phyloP scores from a whole-genome alignment of 2,329 filamentous ascomycete genomes.

The Ophioceras dolichostomum region DNA sequence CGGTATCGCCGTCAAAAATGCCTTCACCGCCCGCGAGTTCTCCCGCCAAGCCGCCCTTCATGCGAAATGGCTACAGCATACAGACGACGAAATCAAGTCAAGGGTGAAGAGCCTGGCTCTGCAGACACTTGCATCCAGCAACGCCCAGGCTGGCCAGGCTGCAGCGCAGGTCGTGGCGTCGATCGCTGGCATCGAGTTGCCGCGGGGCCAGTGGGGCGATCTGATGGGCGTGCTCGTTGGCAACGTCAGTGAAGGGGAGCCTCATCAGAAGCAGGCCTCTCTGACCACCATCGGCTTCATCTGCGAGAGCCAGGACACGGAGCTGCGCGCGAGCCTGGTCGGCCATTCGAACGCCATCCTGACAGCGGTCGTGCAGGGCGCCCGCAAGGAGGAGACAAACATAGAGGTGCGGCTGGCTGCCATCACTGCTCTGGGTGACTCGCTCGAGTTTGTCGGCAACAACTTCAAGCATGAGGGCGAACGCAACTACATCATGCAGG shows the following conservation, averaged over 20 bases:
- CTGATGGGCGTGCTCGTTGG: conserved; percentile 81
- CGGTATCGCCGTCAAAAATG: conserved; percentile 95
- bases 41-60: conserved; percentile 81
- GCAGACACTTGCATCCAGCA: conserved; percentile 69
- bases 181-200: conserved; percentile 89
- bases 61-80: conserved; percentile 80
- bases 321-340: conserved; percentile 68
- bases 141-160: conserved; percentile 74
- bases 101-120: conserved; percentile 86
- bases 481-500: conserved; percentile 99
- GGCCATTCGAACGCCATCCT: conserved; percentile 94
- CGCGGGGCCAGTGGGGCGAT: conserved; percentile 85
- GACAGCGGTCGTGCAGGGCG: conserved; percentile 94
- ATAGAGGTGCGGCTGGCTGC: conserved; percentile 82
- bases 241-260: conserved; percentile 77
- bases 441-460: conserved; percentile 91
- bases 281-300: conserved; percentile 96
- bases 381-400: conserved; percentile 91
- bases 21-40: conserved; percentile 88
- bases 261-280: conserved; percentile 88
- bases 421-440: conserved; percentile 89
- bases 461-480: conserved; percentile 99
- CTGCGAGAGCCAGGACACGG: conserved; percentile 86
- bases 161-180: conserved; percentile 92
- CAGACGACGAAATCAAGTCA: conserved; percentile 69